Percentiles rank a stretch among this genome's conserved stretches.
phyloP scores from a whole-genome alignment of 148 eudicot genomes.

The Amaranthus cruentus region DNA sequence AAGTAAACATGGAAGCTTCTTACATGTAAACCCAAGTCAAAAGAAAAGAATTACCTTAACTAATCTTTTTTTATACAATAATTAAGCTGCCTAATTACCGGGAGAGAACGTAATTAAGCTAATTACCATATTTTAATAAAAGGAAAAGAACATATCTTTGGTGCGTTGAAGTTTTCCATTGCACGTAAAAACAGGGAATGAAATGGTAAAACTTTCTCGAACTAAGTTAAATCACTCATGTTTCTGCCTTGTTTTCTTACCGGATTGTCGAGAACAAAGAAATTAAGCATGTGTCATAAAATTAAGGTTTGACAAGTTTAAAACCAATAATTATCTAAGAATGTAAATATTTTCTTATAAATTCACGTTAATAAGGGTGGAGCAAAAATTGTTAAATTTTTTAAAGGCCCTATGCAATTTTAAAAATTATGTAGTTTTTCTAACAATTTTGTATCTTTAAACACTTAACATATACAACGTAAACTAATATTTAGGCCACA shows the following conservation, averaged over 20 bases:
- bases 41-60: conserved; percentile 10
- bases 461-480: too few relatives aligned
- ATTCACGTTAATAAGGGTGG: too few relatives aligned
- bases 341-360: background rate
- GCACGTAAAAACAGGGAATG: conserved; percentile 11
- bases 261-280: background rate
- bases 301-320: background rate
- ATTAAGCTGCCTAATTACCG: background rate
- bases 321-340: too few relatives aligned
- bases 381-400: too few relatives aligned
- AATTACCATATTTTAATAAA: background rate
- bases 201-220: conserved; percentile 8
- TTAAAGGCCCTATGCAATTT: too few relatives aligned
- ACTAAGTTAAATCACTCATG: background rate
- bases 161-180: conserved; percentile 9
- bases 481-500: too few relatives aligned
- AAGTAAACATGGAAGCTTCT: conserved; percentile 20
- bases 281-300: too few relatives aligned
- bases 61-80: background rate
- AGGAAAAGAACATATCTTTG: background rate
- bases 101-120: background rate
- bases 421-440: too few relatives aligned
- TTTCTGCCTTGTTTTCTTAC: background rate
- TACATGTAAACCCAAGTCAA: conserved; percentile 14
- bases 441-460: too few relatives aligned